These are phyloP conservation scores for Cytospora chrysosperma DNA, from an alignment of 2,329 filamentous ascomycete genomes.

Conservation along the genomic window DNA sequence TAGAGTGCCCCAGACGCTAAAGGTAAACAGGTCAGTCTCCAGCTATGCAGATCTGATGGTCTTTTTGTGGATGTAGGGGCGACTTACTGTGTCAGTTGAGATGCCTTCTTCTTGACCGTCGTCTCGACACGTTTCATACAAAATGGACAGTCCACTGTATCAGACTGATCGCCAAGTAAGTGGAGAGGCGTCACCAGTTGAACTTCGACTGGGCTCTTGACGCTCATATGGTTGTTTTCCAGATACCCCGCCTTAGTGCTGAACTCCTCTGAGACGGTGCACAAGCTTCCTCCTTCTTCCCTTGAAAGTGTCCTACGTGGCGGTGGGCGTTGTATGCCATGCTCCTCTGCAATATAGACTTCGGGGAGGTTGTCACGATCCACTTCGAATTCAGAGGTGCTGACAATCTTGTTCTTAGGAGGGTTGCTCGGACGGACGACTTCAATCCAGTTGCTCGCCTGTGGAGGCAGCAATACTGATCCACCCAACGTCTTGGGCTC, in stretches of 20 bases:
- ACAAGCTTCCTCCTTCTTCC: background rate
- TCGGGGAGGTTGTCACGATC: slow-evolving; percentile 3
- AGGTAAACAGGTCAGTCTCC: background rate
- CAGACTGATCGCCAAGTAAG: slow-evolving; percentile 8
- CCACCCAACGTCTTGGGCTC: background rate
- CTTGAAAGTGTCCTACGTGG: background rate
- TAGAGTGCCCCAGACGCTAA: background rate
- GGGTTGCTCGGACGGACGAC: background rate
- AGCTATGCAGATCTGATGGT: background rate
- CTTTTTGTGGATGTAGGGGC: no score
- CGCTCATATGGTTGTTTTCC: slow-evolving; percentile 3
- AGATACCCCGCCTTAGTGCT: slow-evolving; percentile 3
- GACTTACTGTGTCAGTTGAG: slow-evolving; percentile 1
- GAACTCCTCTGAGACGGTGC: background rate
- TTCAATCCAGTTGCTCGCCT: background rate
- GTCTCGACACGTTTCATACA: slow-evolving; percentile 15
- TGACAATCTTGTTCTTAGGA: background rate
- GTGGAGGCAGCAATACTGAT: slow-evolving; percentile 2
- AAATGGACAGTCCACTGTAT: slow-evolving; percentile 8
- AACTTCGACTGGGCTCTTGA: background rate
- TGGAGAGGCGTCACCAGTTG: slow-evolving; percentile 9
- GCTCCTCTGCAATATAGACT: background rate
- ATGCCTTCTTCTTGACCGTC: slow-evolving; percentile 6
- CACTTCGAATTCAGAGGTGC: background rate
- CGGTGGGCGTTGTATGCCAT: background rate